Evolutionary conservation across 1,139 yeast species (phyloP).

Genomic region (Yamadazyma atlantica): DNA sequence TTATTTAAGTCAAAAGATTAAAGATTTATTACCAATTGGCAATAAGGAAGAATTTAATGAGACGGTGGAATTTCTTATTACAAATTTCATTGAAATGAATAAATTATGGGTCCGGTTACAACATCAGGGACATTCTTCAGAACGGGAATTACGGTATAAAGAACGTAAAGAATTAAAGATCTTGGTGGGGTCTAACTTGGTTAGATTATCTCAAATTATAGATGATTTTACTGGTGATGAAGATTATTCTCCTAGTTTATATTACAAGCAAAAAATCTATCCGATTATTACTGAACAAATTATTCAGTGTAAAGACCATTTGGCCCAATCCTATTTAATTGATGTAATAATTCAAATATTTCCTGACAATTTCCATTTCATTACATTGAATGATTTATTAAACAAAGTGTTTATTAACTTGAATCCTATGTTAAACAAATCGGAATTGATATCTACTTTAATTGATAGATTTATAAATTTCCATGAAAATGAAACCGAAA

Average conservation of each 20-base stretch:
- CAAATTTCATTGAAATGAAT: conserved; percentile 95
- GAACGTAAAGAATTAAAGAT: conserved; percentile 91
- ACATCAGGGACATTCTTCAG: conserved; percentile 92
- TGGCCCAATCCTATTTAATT: conserved; percentile 87
- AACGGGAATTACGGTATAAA: conserved; percentile 66
- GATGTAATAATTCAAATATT: conserved; percentile 92
- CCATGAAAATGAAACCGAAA: conserved; percentile 34
- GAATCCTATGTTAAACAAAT: conserved; percentile 68
- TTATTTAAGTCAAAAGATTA: conserved; percentile 81
- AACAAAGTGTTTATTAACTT: conserved; percentile 61
- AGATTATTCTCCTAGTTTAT: conserved; percentile 32
- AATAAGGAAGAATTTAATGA: conserved; percentile 54
- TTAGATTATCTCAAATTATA: conserved; percentile 82
- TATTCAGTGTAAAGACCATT: conserved; percentile 84
- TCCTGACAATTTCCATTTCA: conserved; percentile 88
- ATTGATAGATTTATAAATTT: conserved; percentile 73
- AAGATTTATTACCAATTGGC: conserved; percentile 60
- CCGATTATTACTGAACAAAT: conserved; percentile 88
- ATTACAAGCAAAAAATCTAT: conserved; percentile 64
- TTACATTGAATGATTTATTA: conserved; percentile 67
- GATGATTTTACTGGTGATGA: conserved; percentile 52
- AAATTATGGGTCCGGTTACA: conserved; percentile 95
- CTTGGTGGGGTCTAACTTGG: conserved; percentile 89
- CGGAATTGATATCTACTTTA: conserved; percentile 65
- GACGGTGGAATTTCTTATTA: conserved; percentile 70